Percentiles rank a stretch among this genome's conserved stretches.
Evolutionary conservation across 2,329 filamentous ascomycete genomes (phyloP).

Genomic region (Beauveria caledonica): DNA sequence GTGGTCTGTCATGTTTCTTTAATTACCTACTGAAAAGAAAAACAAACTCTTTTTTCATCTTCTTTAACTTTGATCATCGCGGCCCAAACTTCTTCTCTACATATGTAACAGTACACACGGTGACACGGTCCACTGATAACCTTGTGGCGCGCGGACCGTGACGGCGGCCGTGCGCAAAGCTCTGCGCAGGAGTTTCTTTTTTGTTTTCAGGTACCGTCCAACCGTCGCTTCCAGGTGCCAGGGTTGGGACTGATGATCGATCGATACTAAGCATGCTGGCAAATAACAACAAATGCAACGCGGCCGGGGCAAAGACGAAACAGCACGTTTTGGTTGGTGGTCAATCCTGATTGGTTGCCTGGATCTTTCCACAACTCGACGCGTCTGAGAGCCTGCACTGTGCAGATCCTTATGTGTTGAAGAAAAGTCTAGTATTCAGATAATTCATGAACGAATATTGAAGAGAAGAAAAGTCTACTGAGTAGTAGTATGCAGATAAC

Average conservation of each 20-base stretch:
- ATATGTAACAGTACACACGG: no score
- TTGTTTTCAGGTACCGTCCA: no score
- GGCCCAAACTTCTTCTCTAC: background rate
- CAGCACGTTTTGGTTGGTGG: background rate
- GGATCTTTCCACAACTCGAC: background rate
- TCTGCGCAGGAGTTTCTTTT: no score
- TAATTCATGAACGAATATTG: no score
- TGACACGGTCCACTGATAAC: no score
- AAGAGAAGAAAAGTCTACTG: no score
- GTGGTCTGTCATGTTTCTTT: background rate
- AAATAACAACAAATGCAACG: background rate
- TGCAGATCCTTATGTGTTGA: background rate
- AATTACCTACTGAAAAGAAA: background rate
- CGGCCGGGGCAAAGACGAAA: background rate
- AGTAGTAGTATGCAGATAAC: no score
- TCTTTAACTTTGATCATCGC: background rate
- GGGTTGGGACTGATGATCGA: background rate
- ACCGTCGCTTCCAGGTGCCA: no score
- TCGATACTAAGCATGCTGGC: background rate
- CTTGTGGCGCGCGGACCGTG: no score
- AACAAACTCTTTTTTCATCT: background rate
- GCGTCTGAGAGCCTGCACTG: background rate
- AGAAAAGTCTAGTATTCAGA: background rate
- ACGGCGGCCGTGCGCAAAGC: no score
- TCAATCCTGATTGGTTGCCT: background rate